These are phyloP conservation scores for Rhizopogon vesiculosus DNA, from an alignment of 768 basidiomycete species.

Conservation along the genomic window DNA sequence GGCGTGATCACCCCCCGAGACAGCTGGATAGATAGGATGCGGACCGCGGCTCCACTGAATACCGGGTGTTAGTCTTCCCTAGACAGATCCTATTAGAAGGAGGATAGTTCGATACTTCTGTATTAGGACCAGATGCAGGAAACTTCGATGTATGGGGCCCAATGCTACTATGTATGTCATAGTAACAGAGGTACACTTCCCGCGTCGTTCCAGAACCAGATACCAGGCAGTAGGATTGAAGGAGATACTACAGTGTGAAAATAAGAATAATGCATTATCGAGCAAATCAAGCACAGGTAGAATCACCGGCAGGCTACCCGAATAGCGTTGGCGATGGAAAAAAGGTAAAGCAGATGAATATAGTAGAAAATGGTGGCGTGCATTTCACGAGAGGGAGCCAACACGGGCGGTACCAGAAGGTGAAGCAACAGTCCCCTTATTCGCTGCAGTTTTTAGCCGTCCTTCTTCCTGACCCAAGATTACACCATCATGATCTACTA, in stretches of 20 bases:
- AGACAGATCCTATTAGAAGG: too few species aligned
- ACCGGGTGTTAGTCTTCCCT: too few species aligned
- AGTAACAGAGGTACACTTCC: background rate
- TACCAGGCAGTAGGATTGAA: too few species aligned
- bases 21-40: too few species aligned
- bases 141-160: background rate
- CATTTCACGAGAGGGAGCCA: background rate
- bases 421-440: background rate
- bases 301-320: background rate
- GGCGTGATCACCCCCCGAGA: too few species aligned
- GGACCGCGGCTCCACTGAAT: too few species aligned
- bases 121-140: background rate
- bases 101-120: too few species aligned
- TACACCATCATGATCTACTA: conserved; percentile 23
- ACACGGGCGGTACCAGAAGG: background rate
- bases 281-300: background rate
- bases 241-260: background rate
- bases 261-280: background rate
- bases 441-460: background rate
- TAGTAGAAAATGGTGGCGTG: background rate
- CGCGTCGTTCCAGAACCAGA: background rate
- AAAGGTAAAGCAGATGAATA: background rate
- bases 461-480: conserved; percentile 14
- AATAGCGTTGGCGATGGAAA: background rate
- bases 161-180: too few species aligned